Evolutionary conservation across 345 rosid genomes (phyloP), one percentile per base, ranked within the genome.

Genomic region (Geranium rotundifolium): DNA sequence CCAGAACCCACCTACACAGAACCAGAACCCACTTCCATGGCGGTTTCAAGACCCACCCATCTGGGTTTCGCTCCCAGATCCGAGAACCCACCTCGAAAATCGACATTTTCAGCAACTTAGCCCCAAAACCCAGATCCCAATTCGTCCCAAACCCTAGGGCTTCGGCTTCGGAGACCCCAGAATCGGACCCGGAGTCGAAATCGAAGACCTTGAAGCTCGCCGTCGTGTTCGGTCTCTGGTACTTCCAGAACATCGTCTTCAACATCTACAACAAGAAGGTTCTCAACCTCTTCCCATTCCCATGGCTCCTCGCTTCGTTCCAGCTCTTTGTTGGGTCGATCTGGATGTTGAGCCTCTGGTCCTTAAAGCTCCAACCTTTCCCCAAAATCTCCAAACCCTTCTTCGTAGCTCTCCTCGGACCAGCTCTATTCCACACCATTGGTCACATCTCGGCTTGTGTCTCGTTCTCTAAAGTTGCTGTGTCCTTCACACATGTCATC

Each of bases 361-460:
- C 87, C 7, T 75, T 85, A 5, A 87, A 89, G 77, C 79, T 89
- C 12, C 95, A 92, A 56, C 90, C 96, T 0, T 79, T 78, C 27
- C 98, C 95, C 0, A 89, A 89, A 55, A 84, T 89, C 74, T 80
- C 98, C 1, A 92, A 89, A 34, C 79, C 91, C 1, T 92, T 89
- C 80, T 69, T 92, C 68, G 20, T 84, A 63, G 97, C 96, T 17
- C 87, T 92, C n/a, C 93, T 92, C 29, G 95, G 93, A 19, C 98
- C 98, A 9, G 97, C 98, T 17, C 72, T 92, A 70, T 92, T 92
- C 67, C 98, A 92, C 85, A 92, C 96, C 5, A 64, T 92, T 5
- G 98, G 98, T 16, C 98, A 92, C 73, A 92, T 92, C 65, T 92
- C 95, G 54, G 98, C 96, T 34, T 92, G 98, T 69, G 96, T 86